Evolutionary conservation across 2,329 filamentous ascomycete genomes (phyloP), one percentile per base, ranked within the genome.

Genomic region (Penicillium sp.): DNA sequence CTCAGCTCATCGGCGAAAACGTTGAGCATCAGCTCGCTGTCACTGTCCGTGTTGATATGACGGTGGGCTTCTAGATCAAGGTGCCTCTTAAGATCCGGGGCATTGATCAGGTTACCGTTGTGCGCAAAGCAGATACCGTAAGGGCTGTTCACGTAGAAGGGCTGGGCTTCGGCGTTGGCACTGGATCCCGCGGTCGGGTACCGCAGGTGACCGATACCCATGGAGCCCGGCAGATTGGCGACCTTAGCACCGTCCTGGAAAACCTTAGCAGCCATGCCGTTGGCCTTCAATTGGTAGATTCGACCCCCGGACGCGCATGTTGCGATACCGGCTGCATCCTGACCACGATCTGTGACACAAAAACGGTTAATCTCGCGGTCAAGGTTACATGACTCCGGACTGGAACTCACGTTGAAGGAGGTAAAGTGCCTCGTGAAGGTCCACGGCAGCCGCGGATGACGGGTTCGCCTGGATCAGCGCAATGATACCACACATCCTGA

Each of bases 141-240:
- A 1, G 88, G 89, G 50, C 80, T 81, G 75, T 95, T 95, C 62
- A 93, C 89, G 66, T 93, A 95, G 71, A 96, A 95, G 0, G 91
- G 91, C 71, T 95, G 90, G 10, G 89, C 88, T 72, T 95, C 89
- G 7, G 89, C 84, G 64, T 89, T 92, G 50, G 82, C 82, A 58
- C 86, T 88, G 67, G 85, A 93, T 49, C 91, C 91, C 11, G 88
- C 87, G 7, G 91, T 96, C 10, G 91, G 91, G 71, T 96, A 96
- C 67, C 91, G 80, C 59, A 96, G 72, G 70, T 96, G 91, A 35
- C 82, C 87, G 52, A 95, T 79, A 54, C 89, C 89, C 87, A 93
- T 91, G 71, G 82, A 92, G 29, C 90, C 90, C 11, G 89, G 87
- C 43, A 93, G 79, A 63, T 90, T 83, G 41, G 80, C 75, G 34